Percentiles rank a stretch among this genome's conserved stretches.
These are phyloP conservation scores for Fraxinus dipetala DNA, from an alignment of 305 asterid genomes.

Conservation along the genomic window DNA sequence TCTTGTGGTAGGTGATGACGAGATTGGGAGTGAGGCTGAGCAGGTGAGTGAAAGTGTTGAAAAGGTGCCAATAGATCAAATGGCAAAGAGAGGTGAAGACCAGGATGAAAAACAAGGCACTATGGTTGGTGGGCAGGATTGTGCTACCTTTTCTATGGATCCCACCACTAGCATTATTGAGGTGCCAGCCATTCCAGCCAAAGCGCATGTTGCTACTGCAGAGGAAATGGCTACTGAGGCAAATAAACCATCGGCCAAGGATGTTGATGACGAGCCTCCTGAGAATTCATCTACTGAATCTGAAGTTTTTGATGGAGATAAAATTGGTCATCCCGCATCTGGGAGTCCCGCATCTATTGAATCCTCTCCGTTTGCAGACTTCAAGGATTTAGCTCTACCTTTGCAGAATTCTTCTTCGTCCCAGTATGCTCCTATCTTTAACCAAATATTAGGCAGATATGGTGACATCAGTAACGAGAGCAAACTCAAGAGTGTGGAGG, in stretches of 20 bases:
- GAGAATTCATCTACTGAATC: slow-evolving; percentile 3
- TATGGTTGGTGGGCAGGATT: not conserved
- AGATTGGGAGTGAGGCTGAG: slow-evolving; percentile 11
- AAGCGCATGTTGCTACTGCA: not conserved
- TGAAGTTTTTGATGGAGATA: slow-evolving; percentile 20
- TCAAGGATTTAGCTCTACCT: slow-evolving; percentile 13
- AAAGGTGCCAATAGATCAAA: not conserved
- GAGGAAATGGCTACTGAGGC: not conserved
- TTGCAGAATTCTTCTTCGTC: slow-evolving; percentile 6
- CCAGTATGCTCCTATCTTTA: slow-evolving; percentile 13
- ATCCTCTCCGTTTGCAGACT: slow-evolving; percentile 3
- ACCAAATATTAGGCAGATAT: slow-evolving; percentile 24
- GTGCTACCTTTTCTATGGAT: not conserved
- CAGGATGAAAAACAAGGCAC: slow-evolving; percentile 2
- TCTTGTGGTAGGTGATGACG: slow-evolving; percentile 6
- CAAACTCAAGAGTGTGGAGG: slow-evolving; percentile 27
- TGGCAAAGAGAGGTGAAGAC: not conserved
- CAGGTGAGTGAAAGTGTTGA: not conserved
- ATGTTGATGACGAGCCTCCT: not conserved
- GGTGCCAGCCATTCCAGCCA: not conserved
- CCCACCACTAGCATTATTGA: not conserved
- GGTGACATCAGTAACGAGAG: slow-evolving; percentile 32
- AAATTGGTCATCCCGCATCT: not conserved
- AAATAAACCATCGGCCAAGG: not conserved
- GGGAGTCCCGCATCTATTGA: not conserved